A percentile compares a stretch with the other conserved stretches of the same genome.
phyloP scores from a whole-genome alignment of 192 early-diverging fungal genomes.

The Martensiomyces pterosporus region DNA sequence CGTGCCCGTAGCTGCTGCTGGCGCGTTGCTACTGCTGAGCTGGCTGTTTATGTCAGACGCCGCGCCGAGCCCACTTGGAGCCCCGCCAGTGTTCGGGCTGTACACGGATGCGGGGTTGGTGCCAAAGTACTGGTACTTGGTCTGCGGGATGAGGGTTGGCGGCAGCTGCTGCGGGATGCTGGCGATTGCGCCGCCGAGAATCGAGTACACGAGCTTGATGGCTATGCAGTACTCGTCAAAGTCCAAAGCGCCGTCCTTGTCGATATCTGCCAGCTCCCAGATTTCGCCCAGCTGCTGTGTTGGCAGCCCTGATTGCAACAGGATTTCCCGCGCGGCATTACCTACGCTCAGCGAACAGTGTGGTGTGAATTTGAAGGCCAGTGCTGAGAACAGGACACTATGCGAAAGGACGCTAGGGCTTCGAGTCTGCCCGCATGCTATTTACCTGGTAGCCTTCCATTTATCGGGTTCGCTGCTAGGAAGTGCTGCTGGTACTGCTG shows the following conservation, averaged over 20 bases:
- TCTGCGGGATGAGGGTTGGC: slow-evolving; percentile 59
- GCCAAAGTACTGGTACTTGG: slow-evolving; percentile 54
- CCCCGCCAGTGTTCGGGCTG: slow-evolving; percentile 1
- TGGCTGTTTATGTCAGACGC: slow-evolving; percentile 2
- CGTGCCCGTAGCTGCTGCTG: slow-evolving; percentile 22
- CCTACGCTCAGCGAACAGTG: background rate
- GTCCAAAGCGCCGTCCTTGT: slow-evolving; percentile 76
- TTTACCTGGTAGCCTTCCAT: slow-evolving; percentile 43
- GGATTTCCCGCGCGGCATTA: slow-evolving; percentile 31
- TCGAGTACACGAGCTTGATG: slow-evolving; percentile 68
- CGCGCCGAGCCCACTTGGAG: too few species aligned
- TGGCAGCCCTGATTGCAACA: slow-evolving; percentile 48
- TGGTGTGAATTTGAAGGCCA: background rate
- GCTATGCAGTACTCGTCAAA: slow-evolving; percentile 82
- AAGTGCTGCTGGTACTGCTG: slow-evolving; percentile 49
- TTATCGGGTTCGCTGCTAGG: slow-evolving; percentile 24
- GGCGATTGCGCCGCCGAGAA: slow-evolving; percentile 54
- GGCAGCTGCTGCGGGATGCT: slow-evolving; percentile 61
- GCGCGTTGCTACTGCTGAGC: slow-evolving; percentile 6
- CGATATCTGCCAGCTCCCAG: slow-evolving; percentile 76
- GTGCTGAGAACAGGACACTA: too few species aligned
- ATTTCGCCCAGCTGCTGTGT: slow-evolving; percentile 46
- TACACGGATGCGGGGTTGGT: background rate
- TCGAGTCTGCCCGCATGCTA: too few species aligned
- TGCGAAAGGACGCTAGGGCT: too few species aligned